Evolutionary conservation across 345 rosid species (phyloP), one percentile per base, ranked within the genome.

Genomic region (Eucalyptus urophylla): DNA sequence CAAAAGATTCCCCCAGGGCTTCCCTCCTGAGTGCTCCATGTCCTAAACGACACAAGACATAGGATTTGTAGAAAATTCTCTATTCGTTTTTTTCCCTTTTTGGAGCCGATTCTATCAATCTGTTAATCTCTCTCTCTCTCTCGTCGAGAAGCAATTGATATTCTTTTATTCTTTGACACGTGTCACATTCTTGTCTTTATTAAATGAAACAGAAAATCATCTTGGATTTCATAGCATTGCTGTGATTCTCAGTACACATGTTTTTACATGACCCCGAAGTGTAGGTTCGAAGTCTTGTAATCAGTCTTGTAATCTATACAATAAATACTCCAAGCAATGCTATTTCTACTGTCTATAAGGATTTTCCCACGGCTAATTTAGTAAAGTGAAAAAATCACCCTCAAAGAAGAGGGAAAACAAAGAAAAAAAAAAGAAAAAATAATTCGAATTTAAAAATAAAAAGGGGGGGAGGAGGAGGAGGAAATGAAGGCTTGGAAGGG

Each of bases 1-100:
- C 3, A 95, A 93, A 83, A 93, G 95, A 40, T 95, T 94, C 90
- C 95, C 94, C 69, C 92, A 90, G 22, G 95, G 95, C 86, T 89
- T 93, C 86, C 96, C 96, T 12, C 91, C 90, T 2, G 95, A 94
- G 88, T 95, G 96, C 90, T 44, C 51, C 90, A 54, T 43, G 43
- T 87, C 62, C 90, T 87, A 86, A n/a, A 50, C 16, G 33, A 86
- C 37, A 14, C 37, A 2, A 65, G 37, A n/a, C 37, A n/a, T 6
- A 2, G 19, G 5, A 7, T 65, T 65, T 65, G 72, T 65, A 65
- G 19, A 65, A 65, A 65, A 14, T n/a, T 65, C 19, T n/a, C 72
- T 65, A 14, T n/a, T 29, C 31, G 7, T 62, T 13, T 6, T 62
- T 62, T 4, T 14, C 8, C 15, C 51, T 14, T 49, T 49, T 49